Base-by-base conservation (phyloP, 305 asterid genomes). In the Vinca major region DNA sequence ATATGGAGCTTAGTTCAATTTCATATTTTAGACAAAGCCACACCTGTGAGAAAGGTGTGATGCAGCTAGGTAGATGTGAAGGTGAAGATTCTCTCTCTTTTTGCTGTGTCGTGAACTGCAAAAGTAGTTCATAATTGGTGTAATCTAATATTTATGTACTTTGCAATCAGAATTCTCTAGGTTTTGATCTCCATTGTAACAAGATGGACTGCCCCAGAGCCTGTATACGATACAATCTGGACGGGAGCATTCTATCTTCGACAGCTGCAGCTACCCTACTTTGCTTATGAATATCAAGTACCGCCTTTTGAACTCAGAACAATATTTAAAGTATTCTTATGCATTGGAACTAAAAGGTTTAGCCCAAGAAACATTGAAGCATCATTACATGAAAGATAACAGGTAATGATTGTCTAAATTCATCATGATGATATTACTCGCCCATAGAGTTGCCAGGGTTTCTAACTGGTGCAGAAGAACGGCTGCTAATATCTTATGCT, bases 11-110 rank as follows among this genome's bases (percentile, higher is more conserved):
- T 55, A 58, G 45, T 76, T 57, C 48, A 9, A 17, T 54, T 36
- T 63, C 73, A 66, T 66, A 58, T 76, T 63, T 71, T 76, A 41
- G 77, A 67, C 14, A 55, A 20, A 44, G 9, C 49, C 19, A 14
- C 44, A 14, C 58, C 58, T 65, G 6, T 21, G 3, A 20, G 4
- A 52, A 60, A 66, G 40, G 13, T 33, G 13, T 45, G 11, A 12
- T 7, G 39, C 14, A 5, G 53, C 52, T 4, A 33, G 48, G 3
- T 21, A 44, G 45, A 50, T 47, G 37, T 19, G 33, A 58, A 56
- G 57, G 37, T 3, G 51, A 55, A 56, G 33, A 36, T 4, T 41
- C 44, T 26, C 33, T 26, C 33, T 26, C 33, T 26, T 26, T 26
- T 26, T 26, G 33, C 33, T 26, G 33, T 26, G 33, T 26, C 33